Percentiles rank a stretch among this genome's conserved stretches.
Conservation (phyloP, 1,284 basidiomycete species). For the Cryptococcus jaspeensis region DNA sequence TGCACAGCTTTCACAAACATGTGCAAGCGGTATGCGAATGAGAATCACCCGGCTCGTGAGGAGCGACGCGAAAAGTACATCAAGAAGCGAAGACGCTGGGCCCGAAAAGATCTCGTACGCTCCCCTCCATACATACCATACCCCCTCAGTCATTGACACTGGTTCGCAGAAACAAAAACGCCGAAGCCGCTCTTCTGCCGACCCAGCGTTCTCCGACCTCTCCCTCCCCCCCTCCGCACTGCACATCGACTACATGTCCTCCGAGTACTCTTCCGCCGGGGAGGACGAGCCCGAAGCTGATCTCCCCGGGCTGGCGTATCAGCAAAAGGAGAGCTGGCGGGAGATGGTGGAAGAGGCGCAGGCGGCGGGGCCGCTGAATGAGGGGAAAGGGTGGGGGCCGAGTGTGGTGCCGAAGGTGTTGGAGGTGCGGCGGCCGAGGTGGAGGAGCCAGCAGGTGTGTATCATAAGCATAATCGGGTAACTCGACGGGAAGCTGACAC, state of each 20-base stretch:
- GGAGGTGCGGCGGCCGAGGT: conserved; percentile 61
- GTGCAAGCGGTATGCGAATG: conserved; percentile 38
- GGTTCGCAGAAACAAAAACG: conserved; percentile 48
- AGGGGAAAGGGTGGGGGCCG: conserved; percentile 60
- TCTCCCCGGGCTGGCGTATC: background rate
- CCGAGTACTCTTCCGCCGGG: conserved; percentile 49
- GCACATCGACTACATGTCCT: conserved; percentile 51
- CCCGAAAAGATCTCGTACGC: conserved; percentile 46
- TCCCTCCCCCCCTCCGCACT: conserved; percentile 33
- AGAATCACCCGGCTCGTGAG: conserved; percentile 35
- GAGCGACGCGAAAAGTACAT: conserved; percentile 39
- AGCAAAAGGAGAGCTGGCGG: conserved; percentile 11
- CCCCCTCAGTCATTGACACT: background rate
- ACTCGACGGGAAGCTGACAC: conserved; percentile 8
- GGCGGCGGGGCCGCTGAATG: conserved; percentile 44
- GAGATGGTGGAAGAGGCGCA: conserved; percentile 54
- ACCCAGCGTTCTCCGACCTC: conserved; percentile 21
- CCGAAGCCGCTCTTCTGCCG: conserved; percentile 34
- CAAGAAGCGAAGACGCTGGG: conserved; percentile 49
- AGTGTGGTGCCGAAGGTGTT: conserved; percentile 64
- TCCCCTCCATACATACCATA: background rate
- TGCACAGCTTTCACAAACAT: conserved; percentile 47
- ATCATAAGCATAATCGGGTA: no score
- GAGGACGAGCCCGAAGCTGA: conserved; percentile 7
- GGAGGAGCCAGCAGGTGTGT: conserved; percentile 42